These are phyloP conservation scores for Arachnopeziza araneosa DNA, from an alignment of 2,329 filamentous ascomycete species.

Conservation along the genomic window DNA sequence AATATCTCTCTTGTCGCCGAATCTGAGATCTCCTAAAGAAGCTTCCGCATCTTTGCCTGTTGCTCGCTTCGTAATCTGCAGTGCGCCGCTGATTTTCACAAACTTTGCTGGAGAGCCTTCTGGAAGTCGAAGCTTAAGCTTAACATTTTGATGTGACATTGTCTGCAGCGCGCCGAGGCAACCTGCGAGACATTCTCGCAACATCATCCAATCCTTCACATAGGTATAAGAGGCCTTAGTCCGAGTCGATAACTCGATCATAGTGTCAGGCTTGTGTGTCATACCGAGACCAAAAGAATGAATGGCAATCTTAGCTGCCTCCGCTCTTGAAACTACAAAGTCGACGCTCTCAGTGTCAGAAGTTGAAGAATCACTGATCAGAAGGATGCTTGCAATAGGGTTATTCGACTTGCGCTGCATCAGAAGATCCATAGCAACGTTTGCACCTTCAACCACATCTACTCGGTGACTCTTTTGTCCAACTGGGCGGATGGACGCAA, in stretches of 20 bases:
- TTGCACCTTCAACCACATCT: constrained; percentile 95
- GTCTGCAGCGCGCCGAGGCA: constrained; percentile 89
- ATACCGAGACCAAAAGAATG: constrained; percentile 94
- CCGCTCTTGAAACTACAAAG: constrained; percentile 92
- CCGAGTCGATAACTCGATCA: constrained; percentile 92
- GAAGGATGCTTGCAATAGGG: constrained; percentile 86
- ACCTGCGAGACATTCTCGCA: constrained; percentile 90
- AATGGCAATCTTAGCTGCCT: constrained; percentile 95
- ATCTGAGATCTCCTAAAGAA: constrained; percentile 82
- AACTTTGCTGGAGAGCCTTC: constrained; percentile 98
- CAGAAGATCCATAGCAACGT: constrained; percentile 95
- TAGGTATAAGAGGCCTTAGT: constrained; percentile 98
- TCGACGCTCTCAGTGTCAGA: constrained; percentile 93
- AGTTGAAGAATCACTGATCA: constrained; percentile 96
- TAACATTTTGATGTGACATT: constrained; percentile 96
- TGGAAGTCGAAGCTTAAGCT: constrained; percentile 86
- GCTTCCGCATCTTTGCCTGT: constrained; percentile 93
- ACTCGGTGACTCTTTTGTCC: constrained; percentile 95
- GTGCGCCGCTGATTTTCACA: constrained; percentile 93
- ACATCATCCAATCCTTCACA: constrained; percentile 99
- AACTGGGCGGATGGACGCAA: constrained; percentile 84
- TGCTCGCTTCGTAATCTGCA: constrained; percentile 94
- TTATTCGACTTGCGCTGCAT: constrained; percentile 98
- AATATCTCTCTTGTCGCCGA: constrained; percentile 91
- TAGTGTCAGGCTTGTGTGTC: constrained; percentile 96